phyloP scores from a whole-genome alignment of 2,329 filamentous ascomycete species.

The Chaetomium sp. region DNA sequence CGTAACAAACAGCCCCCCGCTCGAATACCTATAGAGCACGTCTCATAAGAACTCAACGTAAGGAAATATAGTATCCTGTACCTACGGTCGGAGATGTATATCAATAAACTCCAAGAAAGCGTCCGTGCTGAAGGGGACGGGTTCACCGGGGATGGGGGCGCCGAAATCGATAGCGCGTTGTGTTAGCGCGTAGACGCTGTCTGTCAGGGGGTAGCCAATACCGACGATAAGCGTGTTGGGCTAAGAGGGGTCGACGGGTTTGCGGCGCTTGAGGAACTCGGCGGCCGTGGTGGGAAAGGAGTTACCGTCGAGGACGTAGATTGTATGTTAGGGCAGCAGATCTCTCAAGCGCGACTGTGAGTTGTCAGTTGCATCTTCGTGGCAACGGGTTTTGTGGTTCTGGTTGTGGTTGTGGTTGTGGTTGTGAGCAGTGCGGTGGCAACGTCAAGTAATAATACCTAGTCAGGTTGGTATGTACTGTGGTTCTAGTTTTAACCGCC shows the following conservation, averaged over 20 bases:
- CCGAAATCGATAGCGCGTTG: slow-evolving; percentile 35
- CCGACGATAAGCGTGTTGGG: slow-evolving; percentile 36
- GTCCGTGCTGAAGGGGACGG: slow-evolving; percentile 28
- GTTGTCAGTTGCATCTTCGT: too few species aligned
- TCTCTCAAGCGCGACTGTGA: too few species aligned
- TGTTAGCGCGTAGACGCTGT: slow-evolving; percentile 32
- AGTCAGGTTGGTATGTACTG: too few species aligned
- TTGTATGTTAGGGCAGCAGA: too few species aligned
- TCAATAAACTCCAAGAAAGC: slow-evolving; percentile 35
- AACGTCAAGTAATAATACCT: too few species aligned
- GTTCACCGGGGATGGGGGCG: slow-evolving; percentile 28
- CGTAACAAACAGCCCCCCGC: slow-evolving; percentile 34
- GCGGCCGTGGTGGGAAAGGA: slow-evolving; percentile 35
- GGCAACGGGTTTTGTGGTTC: too few species aligned
- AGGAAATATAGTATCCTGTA: slow-evolving; percentile 30
- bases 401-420: too few species aligned
- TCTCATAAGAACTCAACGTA: slow-evolving; percentile 32
- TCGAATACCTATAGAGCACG: slow-evolving; percentile 36
- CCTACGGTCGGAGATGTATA: slow-evolving; percentile 32
- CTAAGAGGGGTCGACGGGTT: slow-evolving; percentile 32
- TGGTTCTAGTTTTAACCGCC: too few species aligned
- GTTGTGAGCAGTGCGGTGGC: too few species aligned
- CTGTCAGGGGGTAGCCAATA: slow-evolving; percentile 36
- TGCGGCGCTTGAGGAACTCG: slow-evolving; percentile 36
- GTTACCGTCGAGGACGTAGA: slow-evolving; percentile 38